Conservation (phyloP, 192 early-diverging fungal species). For the Linnemannia zychae region DNA sequence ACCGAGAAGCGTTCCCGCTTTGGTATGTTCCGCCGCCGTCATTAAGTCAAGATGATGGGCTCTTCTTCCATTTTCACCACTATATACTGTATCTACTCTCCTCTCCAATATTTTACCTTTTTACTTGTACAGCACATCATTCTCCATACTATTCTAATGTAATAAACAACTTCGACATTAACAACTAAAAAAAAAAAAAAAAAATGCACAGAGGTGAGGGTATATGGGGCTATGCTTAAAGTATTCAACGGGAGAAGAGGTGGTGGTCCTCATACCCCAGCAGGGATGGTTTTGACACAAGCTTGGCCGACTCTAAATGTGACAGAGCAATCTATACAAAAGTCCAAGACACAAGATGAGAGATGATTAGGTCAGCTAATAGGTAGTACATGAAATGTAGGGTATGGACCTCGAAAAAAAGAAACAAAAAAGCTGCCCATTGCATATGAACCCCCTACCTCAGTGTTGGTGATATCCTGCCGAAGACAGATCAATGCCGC, state of each 20-base stretch:
- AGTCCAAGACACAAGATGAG: not conserved
- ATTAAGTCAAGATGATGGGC: not conserved
- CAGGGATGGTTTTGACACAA: constrained; percentile 36
- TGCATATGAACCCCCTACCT: constrained; percentile 52
- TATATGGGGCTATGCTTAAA: not conserved
- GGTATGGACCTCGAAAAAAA: not conserved
- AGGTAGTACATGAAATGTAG: not conserved
- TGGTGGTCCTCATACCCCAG: constrained; percentile 23
- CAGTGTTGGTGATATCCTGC: constrained; percentile 66
- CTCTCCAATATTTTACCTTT: not conserved
- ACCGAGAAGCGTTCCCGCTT: constrained; percentile 45
- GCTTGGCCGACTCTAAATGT: constrained; percentile 39
- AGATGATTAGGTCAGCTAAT: not conserved
- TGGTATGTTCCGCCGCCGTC: constrained; percentile 30
- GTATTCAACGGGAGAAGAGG: constrained; percentile 12
- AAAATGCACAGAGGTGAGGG: not conserved
- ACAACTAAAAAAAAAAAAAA: not conserved
- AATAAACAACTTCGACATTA: not conserved
- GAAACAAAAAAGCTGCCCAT: too few species aligned
- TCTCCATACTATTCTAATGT: constrained; percentile 20
- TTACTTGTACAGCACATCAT: constrained; percentile 22
- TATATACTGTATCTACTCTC: not conserved
- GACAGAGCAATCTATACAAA: constrained; percentile 17
- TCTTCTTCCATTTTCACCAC: not conserved
- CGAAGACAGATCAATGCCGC: constrained; percentile 79